These are phyloP conservation scores for Rubroshorea leprosula DNA, from an alignment of 345 rosid species.

Conservation along the genomic window DNA sequence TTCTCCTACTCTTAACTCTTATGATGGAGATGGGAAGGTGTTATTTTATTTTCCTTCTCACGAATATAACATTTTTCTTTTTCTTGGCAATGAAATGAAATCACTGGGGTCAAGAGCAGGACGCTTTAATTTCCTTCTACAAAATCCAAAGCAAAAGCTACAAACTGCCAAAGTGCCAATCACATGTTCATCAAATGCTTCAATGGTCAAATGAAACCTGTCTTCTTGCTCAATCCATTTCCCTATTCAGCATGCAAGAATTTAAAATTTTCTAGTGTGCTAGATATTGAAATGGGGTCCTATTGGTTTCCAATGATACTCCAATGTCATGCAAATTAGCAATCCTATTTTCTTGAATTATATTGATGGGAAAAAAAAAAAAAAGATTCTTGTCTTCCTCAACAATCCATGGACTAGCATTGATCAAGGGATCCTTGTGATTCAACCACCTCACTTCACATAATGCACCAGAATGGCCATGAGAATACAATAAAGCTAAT, in stretches of 20 bases:
- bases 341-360: slow-evolving; percentile 55
- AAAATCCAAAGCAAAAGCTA: slow-evolving; percentile 70
- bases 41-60: too few relatives aligned
- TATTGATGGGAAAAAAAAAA: too few relatives aligned
- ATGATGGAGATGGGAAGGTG: too few relatives aligned
- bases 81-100: slow-evolving; percentile 38
- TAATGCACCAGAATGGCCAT: slow-evolving; percentile 75
- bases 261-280: slow-evolving; percentile 77
- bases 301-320: slow-evolving; percentile 52
- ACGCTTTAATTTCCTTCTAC: slow-evolving; percentile 84
- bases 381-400: slow-evolving; percentile 67
- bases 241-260: slow-evolving; percentile 53
- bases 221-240: slow-evolving; percentile 76
- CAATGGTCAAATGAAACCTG: slow-evolving; percentile 62
- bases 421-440: slow-evolving; percentile 73
- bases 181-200: slow-evolving; percentile 54
- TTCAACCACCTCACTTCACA: slow-evolving; percentile 94
- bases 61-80: too few relatives aligned
- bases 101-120: slow-evolving; percentile 57
- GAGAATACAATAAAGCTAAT: too few relatives aligned
- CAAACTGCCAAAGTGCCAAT: slow-evolving; percentile 94
- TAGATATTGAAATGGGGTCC: slow-evolving; percentile 90
- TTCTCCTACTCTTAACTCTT: too few relatives aligned
- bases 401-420: slow-evolving; percentile 49
- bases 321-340: slow-evolving; percentile 70